Base-by-base conservation (phyloP, 352 stramenopile genomes). In the Achlya hypogyna region DNA sequence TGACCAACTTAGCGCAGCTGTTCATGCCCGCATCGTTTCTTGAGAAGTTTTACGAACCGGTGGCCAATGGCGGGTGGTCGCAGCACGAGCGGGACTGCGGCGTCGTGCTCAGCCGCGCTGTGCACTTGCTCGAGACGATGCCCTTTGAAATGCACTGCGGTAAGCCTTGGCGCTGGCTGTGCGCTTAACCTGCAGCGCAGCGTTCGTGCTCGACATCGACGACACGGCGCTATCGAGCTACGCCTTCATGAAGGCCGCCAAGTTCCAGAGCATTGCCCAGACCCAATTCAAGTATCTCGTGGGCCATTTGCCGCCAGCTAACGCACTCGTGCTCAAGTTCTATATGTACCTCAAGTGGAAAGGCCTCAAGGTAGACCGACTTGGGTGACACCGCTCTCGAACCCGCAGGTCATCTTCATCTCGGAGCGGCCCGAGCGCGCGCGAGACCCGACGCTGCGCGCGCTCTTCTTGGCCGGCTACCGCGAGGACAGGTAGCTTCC, bases 331-430 rank as follows among this genome's bases (percentile, higher is more conserved):
- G 1, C 32, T 51, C 60, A 59, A 58, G 42, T 67, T 67, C 47
- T 67, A 67, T 45, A 35, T 31, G 40, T 67, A 67, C 42, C 32
- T 67, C 20, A 49, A 54, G 10, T 67, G 60, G 60, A 67, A 67
- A 58, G 42, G 34, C 51, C 42, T 67, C 29, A 59, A 67, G 25
- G 60, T 67, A 66, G n/a, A n/a, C n/a, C n/a, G n/a, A n/a, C n/a
- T n/a, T n/a, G n/a, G n/a, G n/a, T n/a, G n/a, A n/a, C n/a, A n/a
- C n/a, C n/a, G n/a, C n/a, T n/a, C n/a, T n/a, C n/a, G n/a, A n/a
- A n/a, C n/a, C n/a, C n/a, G 3, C 23, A 67, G 60, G 43, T 67
- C 9, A 28, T 67, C 5, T 67, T 67, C 31, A 23, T 67, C 8
- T 58, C 60, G 23, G 60, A 67, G 23, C 60, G 60, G 18, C 60